These are phyloP conservation scores for Pichia sp. DNA, from an alignment of 1,139 yeast genomes.

Conservation along the genomic window DNA sequence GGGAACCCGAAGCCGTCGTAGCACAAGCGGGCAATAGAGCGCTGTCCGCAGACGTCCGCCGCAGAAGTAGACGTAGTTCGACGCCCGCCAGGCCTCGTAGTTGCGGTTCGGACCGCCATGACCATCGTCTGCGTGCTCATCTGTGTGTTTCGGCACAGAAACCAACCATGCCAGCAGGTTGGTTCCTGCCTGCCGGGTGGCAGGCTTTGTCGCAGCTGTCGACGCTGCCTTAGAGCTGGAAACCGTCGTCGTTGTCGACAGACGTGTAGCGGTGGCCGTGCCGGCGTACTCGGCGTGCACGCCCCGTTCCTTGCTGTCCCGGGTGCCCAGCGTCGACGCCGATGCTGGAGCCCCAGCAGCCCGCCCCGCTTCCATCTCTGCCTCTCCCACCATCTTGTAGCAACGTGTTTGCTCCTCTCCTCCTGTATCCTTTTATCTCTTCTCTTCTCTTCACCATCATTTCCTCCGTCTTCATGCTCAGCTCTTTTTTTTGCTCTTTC, in stretches of 20 bases:
- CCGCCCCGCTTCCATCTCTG: too few relatives aligned
- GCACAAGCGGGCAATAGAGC: neutral
- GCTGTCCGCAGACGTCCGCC: constrained; percentile 54
- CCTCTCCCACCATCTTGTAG: too few relatives aligned
- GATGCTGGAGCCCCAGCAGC: neutral
- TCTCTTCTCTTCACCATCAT: too few relatives aligned
- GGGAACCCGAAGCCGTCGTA: constrained; percentile 8
- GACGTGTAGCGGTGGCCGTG: neutral
- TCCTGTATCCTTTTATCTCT: too few relatives aligned
- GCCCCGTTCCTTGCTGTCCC: neutral
- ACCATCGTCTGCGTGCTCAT: too few relatives aligned
- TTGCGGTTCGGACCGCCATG: neutral
- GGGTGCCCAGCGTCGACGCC: neutral
- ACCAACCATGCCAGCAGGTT: neutral
- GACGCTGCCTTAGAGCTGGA: too few relatives aligned
- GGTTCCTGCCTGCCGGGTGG: neutral
- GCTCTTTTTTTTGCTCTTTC: too few relatives aligned
- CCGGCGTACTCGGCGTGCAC: neutral
- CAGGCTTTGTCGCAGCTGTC: too few relatives aligned
- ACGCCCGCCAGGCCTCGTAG: constrained; percentile 21
- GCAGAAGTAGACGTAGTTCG: constrained; percentile 44
- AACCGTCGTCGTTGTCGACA: too few relatives aligned
- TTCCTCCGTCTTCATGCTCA: too few relatives aligned
- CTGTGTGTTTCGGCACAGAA: neutral
- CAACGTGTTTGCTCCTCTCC: too few relatives aligned